Base-by-base conservation (phyloP, 345 rosid genomes). In the Moricandia moricandioides region DNA sequence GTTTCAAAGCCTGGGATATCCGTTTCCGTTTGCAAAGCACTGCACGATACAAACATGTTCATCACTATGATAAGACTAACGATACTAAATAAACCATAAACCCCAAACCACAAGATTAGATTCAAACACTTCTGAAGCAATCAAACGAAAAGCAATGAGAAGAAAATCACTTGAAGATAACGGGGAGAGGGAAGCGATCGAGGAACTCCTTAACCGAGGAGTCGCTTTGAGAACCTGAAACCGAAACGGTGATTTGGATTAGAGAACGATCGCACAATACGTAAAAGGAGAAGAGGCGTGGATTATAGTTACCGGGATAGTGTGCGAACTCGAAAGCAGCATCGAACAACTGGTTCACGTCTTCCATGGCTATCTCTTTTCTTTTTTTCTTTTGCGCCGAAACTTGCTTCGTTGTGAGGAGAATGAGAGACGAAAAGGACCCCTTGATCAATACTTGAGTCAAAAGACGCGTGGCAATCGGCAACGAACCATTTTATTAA, bases 121-220 rank as follows among this genome's bases (percentile, higher is more conserved):
- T 55, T 54, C 47, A 69, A 59, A 18, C n/a, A n/a, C 30, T 27
- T 9, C 6, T 54, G 62, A 27, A 21, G 29, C 68, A 77, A 40
- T 8, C 2, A 26, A 24, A 56, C 11, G 18, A 49, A 33, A 71
- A 17, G 27, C 8, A 52, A 59, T 0, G 65, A 65, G 16, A 65
- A 33, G 70, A 52, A 0, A 13, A 37, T 75, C 81, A 87, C 97
- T 72, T 83, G 86, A 91, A 82, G 29, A 91, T 84, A 76, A 85
- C 80, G 1, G 97, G 83, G 26, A 91, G 97, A 51, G 99, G 93
- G 69, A 86, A 91, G 24, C 91, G 92, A 72, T 84, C 82, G 30
- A 95, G 96, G 69, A 95, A 89, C 0, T 84, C 88, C 84, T 82
- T 88, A 7, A 77, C 89, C 16, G 88, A 83, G 12, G 83, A 85